These are phyloP conservation scores for Phytophthora pseudosyringae DNA, from an alignment of 352 stramenopile species.

Conservation along the genomic window DNA sequence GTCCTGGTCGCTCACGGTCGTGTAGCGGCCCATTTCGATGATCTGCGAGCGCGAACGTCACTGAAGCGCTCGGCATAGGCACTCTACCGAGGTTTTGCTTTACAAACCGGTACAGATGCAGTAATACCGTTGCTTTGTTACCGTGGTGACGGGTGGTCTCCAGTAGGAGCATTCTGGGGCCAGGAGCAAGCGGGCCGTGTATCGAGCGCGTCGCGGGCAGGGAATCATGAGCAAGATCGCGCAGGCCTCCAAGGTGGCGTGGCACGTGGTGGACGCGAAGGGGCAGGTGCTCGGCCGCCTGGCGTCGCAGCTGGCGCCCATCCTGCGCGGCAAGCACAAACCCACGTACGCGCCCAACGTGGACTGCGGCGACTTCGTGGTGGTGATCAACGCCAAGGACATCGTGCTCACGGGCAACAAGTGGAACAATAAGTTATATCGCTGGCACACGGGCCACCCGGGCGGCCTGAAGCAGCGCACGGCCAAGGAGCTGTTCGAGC, in stretches of 20 bases:
- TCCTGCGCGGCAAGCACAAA: conserved; percentile 99
- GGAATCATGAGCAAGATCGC: conserved; percentile 83
- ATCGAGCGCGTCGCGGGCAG: background rate
- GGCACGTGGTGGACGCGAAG: conserved; percentile 97
- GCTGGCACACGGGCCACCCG: conserved; percentile 98
- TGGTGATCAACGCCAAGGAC: conserved; percentile 97
- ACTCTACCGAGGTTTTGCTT: no score
- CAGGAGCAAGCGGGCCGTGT: conserved; percentile 11
- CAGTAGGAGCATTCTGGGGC: conserved; percentile 19
- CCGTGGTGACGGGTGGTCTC: background rate
- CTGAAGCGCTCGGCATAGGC: no score
- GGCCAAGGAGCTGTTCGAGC: conserved; percentile 94
- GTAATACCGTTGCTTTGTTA: no score
- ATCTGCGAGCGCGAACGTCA: no score
- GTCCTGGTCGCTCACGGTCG: conserved; percentile 81
- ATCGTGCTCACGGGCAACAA: conserved; percentile 97
- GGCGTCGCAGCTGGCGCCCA: conserved; percentile 94
- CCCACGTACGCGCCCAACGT: conserved; percentile 97
- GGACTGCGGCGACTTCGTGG: conserved; percentile 98
- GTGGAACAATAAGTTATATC: conserved; percentile 97
- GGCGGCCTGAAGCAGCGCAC: conserved; percentile 96
- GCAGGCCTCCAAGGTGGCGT: conserved; percentile 86
- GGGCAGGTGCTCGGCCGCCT: conserved; percentile 96
- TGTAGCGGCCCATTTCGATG: conserved; percentile 69
- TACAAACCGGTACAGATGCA: no score